These are phyloP conservation scores for Phyllostachys edulis DNA, from an alignment of 176 grass and related monocot species.

Conservation along the genomic window DNA sequence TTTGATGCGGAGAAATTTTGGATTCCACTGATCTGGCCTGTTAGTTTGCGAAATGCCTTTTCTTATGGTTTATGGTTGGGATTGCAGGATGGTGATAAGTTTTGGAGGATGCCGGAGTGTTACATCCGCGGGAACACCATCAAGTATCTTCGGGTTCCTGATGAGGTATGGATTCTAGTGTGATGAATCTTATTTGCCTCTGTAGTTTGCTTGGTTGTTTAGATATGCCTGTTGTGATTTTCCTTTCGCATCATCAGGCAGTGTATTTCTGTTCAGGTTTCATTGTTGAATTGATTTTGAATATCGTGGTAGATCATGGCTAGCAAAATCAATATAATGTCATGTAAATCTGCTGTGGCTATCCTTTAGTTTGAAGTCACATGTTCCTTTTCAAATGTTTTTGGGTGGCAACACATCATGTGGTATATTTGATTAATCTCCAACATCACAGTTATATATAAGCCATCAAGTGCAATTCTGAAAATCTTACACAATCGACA, in stretches of 20 bases:
- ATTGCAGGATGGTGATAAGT: conserved; percentile 95
- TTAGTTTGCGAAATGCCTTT: not conserved
- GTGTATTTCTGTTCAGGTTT: not conserved
- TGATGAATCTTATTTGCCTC: not conserved
- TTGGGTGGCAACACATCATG: not conserved
- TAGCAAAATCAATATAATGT: not conserved
- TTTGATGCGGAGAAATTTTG: not conserved
- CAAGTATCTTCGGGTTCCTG: conserved; percentile 97
- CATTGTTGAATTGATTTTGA: not conserved
- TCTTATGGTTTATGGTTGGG: conserved; percentile 13
- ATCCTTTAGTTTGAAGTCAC: not conserved
- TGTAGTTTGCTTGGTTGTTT: not conserved
- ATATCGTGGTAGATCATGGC: not conserved
- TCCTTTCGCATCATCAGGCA: not conserved
- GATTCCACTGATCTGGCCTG: not conserved
- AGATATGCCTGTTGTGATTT: not conserved
- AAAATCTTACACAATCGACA: not conserved
- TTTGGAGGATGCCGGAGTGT: conserved; percentile 99
- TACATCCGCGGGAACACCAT: conserved; percentile 98
- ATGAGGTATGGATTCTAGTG: conserved; percentile 59
- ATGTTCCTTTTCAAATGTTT: not conserved
- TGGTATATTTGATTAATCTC: not conserved
- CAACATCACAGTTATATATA: not conserved
- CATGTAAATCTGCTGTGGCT: not conserved
- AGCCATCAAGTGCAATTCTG: not conserved